Percentiles rank a stretch among this genome's conserved stretches.
phyloP scores from a whole-genome alignment of 495 filamentous ascomycete genomes.

The Rhypophila decipiens region DNA sequence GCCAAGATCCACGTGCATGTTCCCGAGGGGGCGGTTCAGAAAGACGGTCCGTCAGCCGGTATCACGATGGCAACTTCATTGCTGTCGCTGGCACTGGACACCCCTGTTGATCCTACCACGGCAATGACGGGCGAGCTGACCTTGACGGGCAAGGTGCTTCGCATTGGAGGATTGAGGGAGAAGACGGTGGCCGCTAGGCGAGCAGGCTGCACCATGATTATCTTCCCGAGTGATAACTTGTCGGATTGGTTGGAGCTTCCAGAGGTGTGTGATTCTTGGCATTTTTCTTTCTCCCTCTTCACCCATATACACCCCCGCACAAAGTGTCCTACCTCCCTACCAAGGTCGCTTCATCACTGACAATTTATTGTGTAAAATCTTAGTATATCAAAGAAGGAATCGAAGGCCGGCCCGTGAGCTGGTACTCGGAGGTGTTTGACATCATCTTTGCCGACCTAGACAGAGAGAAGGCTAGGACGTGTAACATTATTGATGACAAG shows the following conservation, averaged over 20 bases:
- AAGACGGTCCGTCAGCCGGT: constrained; percentile 93
- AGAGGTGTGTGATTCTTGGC: constrained; percentile 57
- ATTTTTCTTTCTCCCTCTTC: constrained; percentile 10
- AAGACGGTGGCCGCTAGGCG: constrained; percentile 97
- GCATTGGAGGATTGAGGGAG: constrained; percentile 93
- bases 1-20: constrained; percentile 94
- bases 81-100: constrained; percentile 74
- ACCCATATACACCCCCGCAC: too few relatives aligned
- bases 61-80: constrained; percentile 96
- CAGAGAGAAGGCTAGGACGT: constrained; percentile 61
- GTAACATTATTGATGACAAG: constrained; percentile 52
- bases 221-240: constrained; percentile 92
- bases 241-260: constrained; percentile 97
- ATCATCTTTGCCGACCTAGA: constrained; percentile 84
- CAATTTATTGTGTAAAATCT: constrained; percentile 5
- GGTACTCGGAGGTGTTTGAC: constrained; percentile 93
- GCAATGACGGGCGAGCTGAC: constrained; percentile 99
- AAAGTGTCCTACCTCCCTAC: too few relatives aligned
- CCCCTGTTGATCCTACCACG: constrained; percentile 72
- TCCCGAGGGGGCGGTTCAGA: constrained; percentile 92
- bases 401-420: constrained; percentile 79
- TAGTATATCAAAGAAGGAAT: constrained; percentile 97
- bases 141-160: constrained; percentile 91
- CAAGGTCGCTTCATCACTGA: too few relatives aligned
- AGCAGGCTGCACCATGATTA: constrained; percentile 88